Base-by-base conservation (phyloP, 257 asterid species). In the Asclepias syriaca region DNA sequence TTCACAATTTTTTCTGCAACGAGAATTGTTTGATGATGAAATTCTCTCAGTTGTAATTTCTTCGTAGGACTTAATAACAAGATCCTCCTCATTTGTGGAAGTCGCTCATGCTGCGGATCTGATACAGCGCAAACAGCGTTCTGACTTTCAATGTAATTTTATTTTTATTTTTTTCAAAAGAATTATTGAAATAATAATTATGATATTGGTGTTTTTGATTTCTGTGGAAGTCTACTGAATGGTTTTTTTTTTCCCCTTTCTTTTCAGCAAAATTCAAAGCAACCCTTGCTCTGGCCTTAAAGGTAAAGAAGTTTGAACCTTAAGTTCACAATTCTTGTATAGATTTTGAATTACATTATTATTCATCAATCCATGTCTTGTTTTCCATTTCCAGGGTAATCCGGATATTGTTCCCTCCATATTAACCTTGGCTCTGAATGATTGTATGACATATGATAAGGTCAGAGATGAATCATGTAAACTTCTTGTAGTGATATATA, bases 91-190 rank as follows among this genome's bases (percentile, higher is more conserved):
- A 63, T 78, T 87, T 50, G 71, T 75, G 45, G 86, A 90, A 84
- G 89, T 82, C 77, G 98, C 99, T 56, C 71, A 85, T 77, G 99
- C 96, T 56, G 99, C 98, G 56, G 99, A 95, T 78, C 81, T 95
- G 83, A 95, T 83, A 73, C 91, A 95, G 79, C 96, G 92, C 64
- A 78, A 84, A 75, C 98, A 95, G 71, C 98, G 98, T 60, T 86
- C 96, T 0, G 94, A 95, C 12, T 95, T 95, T 83, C 98, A 86
- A 61, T 81, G 99, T 95, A 75, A 81, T 91, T 78, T 74, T 24
- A 24, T 24, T 24, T 24, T 24, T 24, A 24, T 59, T 49, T 54
- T 78, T 74, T 59, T 54, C 58, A 6, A 22, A 65, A 66, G 37
- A 34, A 34, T 59, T 69, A 53, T 48, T 63, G 8, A 16, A 45